Conservation (phyloP, 139 green algal species). For the Micromonas pusilla region DNA sequence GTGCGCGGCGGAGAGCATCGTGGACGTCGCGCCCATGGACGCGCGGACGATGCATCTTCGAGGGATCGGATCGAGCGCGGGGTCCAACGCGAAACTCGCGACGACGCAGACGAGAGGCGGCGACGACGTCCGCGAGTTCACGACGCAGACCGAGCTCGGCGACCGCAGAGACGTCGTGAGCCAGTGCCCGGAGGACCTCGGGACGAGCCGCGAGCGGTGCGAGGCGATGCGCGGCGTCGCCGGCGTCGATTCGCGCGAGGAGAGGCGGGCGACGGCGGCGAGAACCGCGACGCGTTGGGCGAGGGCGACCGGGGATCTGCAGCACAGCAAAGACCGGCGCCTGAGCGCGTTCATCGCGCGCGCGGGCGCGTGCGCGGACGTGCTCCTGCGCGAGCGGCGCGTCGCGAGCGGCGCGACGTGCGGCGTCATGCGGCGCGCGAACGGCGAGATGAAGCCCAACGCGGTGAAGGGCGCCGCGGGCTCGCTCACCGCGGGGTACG, state of each 20-base stretch:
- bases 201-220: background rate
- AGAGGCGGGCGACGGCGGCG: too few species aligned
- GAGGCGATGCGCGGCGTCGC: too few species aligned
- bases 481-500: background rate
- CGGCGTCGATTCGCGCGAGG: background rate
- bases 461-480: too few species aligned
- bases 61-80: too few species aligned
- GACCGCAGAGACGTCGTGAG: background rate
- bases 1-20: too few species aligned
- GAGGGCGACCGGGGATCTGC: background rate
- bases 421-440: background rate
- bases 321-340: background rate
- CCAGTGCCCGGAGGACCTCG: background rate
- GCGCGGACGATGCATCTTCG: too few species aligned
- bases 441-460: background rate
- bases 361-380: background rate
- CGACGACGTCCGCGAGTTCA: too few species aligned
- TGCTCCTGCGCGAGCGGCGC: slow-evolving; percentile 4
- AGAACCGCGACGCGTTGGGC: background rate
- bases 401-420: background rate
- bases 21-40: too few species aligned
- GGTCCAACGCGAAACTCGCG: too few species aligned
- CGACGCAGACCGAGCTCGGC: too few species aligned
- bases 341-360: background rate
- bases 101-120: too few species aligned